Evolutionary conservation across 2,329 filamentous ascomycete genomes (phyloP).

Genomic region (Thermomyces lanuginosus): DNA sequence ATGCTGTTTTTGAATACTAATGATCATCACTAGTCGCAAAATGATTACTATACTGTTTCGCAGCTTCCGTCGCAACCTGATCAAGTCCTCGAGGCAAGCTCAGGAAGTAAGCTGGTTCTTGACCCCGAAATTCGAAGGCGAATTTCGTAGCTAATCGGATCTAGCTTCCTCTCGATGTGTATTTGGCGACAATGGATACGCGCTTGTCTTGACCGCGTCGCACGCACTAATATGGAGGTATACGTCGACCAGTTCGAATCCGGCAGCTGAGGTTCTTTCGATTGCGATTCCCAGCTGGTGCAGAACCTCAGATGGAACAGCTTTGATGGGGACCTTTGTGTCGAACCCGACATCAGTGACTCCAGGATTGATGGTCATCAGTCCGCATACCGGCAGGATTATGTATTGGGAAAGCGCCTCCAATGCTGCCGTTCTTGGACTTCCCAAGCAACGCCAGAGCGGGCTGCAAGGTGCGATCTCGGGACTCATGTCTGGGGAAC

Average conservation of each 20-base stretch:
- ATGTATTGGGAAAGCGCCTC: conserved; percentile 94
- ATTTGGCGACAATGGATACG: conserved; percentile 53
- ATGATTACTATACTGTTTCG: conserved; percentile 68
- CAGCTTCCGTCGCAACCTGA: conserved; percentile 72
- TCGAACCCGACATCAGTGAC: conserved; percentile 60
- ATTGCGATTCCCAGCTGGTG: conserved; percentile 64
- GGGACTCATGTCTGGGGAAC: conserved; percentile 64
- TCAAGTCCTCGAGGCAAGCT: conserved; percentile 49
- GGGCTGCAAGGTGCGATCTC: conserved; percentile 60
- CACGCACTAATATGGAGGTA: conserved; percentile 89
- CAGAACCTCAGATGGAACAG: conserved; percentile 48
- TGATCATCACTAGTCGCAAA: conserved; percentile 47
- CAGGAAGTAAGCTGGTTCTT: conserved; percentile 42
- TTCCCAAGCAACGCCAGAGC: conserved; percentile 65
- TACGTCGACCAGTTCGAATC: conserved; percentile 29
- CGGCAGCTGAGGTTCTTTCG: conserved; percentile 48
- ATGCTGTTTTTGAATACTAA: conserved; percentile 7
- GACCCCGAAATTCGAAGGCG: conserved; percentile 6
- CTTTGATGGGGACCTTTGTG: conserved; percentile 72
- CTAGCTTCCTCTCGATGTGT: conserved; percentile 49
- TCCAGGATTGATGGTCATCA: conserved; percentile 71
- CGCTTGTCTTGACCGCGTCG: conserved; percentile 61
- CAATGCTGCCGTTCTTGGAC: conserved; percentile 65
- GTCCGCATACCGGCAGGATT: conserved; percentile 68
- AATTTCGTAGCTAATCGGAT: conserved; percentile 7